phyloP scores from a whole-genome alignment of 2,329 filamentous ascomycete species.

The Aureobasidium vineae region DNA sequence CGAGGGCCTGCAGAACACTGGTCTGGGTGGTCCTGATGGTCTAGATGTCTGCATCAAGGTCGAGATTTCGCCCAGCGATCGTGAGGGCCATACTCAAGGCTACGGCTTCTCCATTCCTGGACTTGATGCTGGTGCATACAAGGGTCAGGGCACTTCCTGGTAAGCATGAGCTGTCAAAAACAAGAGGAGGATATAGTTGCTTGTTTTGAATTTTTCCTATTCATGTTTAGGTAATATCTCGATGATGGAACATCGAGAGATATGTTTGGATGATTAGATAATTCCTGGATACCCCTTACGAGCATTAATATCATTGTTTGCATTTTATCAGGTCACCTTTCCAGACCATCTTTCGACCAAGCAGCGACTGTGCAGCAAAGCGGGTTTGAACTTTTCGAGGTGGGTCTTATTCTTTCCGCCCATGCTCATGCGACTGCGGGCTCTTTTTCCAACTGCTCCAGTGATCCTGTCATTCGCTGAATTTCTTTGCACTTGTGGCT shows the following conservation, averaged over 20 bases:
- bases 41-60: constrained; percentile 51
- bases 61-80: constrained; percentile 48
- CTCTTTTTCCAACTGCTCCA: too few species aligned
- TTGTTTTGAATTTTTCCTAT: not conserved
- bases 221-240: not conserved
- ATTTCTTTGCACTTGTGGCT: too few species aligned
- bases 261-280: constrained; percentile 6
- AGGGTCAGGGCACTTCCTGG: constrained; percentile 28
- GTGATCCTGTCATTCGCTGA: too few species aligned
- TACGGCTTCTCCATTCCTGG: constrained; percentile 53
- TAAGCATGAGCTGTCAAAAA: not conserved
- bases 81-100: constrained; percentile 48
- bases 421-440: not conserved
- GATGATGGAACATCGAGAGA: not conserved
- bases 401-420: too few species aligned
- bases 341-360: not conserved
- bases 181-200: not conserved
- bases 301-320: constrained; percentile 17
- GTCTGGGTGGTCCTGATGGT: constrained; percentile 46
- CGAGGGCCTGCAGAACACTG: constrained; percentile 42
- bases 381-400: not conserved
- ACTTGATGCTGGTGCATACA: constrained; percentile 36
- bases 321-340: not conserved
- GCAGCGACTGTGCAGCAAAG: not conserved
- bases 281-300: constrained; percentile 22